phyloP scores from a whole-genome alignment of 2,329 filamentous ascomycete genomes.

The Aphanocladium album region DNA sequence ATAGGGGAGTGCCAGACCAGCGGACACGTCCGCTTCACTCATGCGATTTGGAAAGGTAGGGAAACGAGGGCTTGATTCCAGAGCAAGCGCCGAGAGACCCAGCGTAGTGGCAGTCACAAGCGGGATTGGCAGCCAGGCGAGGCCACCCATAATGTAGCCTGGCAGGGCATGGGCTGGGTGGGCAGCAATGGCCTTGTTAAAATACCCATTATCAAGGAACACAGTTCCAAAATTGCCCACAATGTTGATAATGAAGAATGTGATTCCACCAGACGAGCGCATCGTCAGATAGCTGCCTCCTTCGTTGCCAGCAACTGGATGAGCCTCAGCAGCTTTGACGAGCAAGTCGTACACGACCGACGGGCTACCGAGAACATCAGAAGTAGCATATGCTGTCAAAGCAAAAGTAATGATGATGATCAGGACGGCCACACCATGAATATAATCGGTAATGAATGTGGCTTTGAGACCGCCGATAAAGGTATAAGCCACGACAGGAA shows the following conservation, averaged over 20 bases:
- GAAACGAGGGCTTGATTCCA: constrained; percentile 68
- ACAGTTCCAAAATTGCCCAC: constrained; percentile 75
- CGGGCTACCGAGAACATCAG: constrained; percentile 67
- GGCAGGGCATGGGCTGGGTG: constrained; percentile 80
- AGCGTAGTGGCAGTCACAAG: constrained; percentile 87
- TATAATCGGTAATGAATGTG: constrained; percentile 79
- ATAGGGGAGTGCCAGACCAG: constrained; percentile 79
- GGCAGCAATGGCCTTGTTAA: constrained; percentile 90
- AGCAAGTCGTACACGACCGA: constrained; percentile 73
- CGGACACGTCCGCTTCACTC: constrained; percentile 67
- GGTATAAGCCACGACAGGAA: constrained; percentile 79
- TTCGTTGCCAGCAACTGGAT: constrained; percentile 76
- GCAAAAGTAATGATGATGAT: constrained; percentile 84
- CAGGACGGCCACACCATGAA: constrained; percentile 79
- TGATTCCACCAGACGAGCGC: constrained; percentile 63
- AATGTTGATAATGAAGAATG: constrained; percentile 87
- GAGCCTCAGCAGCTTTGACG: constrained; percentile 58
- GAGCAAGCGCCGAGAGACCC: constrained; percentile 73
- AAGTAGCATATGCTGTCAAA: constrained; percentile 74
- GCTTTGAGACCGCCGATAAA: constrained; percentile 76
- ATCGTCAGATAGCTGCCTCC: constrained; percentile 84
- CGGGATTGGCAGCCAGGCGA: constrained; percentile 89
- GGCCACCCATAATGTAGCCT: constrained; percentile 80
- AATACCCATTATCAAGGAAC: constrained; percentile 84
- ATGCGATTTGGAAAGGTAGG: constrained; percentile 71